Evolutionary conservation across 139 green algal genomes (phyloP), one percentile per base, ranked within the genome.

Genomic region (Coelastrella sp.): DNA sequence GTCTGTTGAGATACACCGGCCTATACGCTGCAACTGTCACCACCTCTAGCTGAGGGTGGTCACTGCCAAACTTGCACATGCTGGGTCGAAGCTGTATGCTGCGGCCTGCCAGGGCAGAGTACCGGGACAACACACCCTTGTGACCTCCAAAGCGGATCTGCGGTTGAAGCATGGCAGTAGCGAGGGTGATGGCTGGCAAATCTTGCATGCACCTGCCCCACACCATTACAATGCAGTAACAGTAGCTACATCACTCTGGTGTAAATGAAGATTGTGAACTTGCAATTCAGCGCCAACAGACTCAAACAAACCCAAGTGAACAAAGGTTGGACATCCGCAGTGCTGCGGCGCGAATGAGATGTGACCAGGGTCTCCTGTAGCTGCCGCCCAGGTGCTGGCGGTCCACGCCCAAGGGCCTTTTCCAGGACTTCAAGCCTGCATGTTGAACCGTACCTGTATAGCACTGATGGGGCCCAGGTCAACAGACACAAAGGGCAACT

Each of bases 31-130:
- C 84, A 14, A 92, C 61, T 20, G 54, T 23, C 32, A 85, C 76
- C 8, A 94, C 89, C 85, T 95, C 93, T 59, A 95, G 65, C 61
- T 68, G 58, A 16, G 83, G 56, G 32, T 92, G 68, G 8, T 68
- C 59, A 6, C 73, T 90, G 47, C 92, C 89, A 91, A 95, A 95
- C 89, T 95, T 95, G 10, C 79, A n/a, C 93, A 92, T 92, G 80
- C 83, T 92, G 47, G 74, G 65, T 2, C 93, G 88, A 57, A 89
- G 57, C 86, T 88, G 73, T 17, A 94, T 23, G 23, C 19, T 7
- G n/a, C 23, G 74, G 22, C 89, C 89, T 6, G 4, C 8, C 23
- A 85, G 78, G 3, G 20, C 5, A 8, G 64, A 23, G 65, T 90
- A 66, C 74, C 83, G 86, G 13, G 80, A 86, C 73, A 94, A 64